Conservation (phyloP, 192 early-diverging fungal genomes). For the Spizellomyces punctatus region DNA sequence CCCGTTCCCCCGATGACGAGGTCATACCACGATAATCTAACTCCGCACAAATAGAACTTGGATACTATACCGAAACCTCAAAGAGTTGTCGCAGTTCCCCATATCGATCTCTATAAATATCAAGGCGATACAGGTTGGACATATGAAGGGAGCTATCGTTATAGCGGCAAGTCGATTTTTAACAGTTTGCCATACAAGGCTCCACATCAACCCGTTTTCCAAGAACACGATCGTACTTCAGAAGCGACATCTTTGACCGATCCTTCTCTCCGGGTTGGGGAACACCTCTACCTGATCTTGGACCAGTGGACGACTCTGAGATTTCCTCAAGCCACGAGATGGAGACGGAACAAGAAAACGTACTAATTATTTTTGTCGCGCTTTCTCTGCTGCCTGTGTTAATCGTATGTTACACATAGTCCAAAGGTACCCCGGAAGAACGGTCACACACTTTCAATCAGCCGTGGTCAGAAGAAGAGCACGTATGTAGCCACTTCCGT, state of each 20-base stretch:
- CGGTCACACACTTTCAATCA: conserved; percentile 21
- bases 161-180: too few species aligned
- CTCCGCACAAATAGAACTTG: background rate
- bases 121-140: background rate
- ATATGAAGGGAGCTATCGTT: too few species aligned
- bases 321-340: too few species aligned
- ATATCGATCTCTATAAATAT: conserved; percentile 7
- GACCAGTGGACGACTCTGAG: background rate
- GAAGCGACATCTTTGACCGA: background rate
- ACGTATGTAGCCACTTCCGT: background rate
- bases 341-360: too few species aligned
- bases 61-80: conserved; percentile 15
- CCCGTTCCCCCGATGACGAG: background rate
- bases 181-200: too few species aligned
- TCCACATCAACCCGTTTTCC: too few species aligned
- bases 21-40: background rate
- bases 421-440: background rate
- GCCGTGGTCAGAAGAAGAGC: conserved; percentile 31
- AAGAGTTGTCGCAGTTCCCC: conserved; percentile 3
- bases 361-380: too few species aligned
- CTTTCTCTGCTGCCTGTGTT: too few species aligned
- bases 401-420: too few species aligned
- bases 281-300: background rate
- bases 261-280: background rate
- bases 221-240: background rate